These are phyloP conservation scores for Lentinula boryana DNA, from an alignment of 768 basidiomycete genomes.

Conservation along the genomic window DNA sequence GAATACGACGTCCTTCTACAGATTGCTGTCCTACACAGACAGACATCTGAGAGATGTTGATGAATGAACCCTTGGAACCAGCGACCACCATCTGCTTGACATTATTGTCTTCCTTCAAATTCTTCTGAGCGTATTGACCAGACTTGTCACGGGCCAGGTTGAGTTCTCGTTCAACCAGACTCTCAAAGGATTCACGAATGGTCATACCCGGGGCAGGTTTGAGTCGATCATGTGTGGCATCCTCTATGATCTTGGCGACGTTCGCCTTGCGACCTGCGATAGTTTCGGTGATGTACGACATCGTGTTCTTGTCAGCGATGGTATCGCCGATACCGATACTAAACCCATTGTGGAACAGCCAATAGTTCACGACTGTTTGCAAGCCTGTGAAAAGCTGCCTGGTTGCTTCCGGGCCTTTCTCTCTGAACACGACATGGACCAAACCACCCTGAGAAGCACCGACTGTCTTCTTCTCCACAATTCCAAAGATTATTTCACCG, in stretches of 20 bases:
- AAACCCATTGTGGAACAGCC: constrained; percentile 99
- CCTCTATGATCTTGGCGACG: constrained; percentile 74
- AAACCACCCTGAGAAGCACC: constrained; percentile 93
- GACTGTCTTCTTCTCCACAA: constrained; percentile 98
- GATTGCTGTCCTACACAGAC: constrained; percentile 98
- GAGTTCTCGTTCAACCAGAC: constrained; percentile 81
- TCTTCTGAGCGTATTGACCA: constrained; percentile 95
- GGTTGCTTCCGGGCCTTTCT: constrained; percentile 92
- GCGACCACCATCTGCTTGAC: constrained; percentile 99
- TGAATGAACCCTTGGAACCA: constrained; percentile 97
- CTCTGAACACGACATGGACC: constrained; percentile 94
- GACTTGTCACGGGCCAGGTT: constrained; percentile 94
- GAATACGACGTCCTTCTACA: constrained; percentile 97
- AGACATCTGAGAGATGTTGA: constrained; percentile 99
- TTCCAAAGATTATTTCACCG: constrained; percentile 91
- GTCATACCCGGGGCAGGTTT: constrained; percentile 97
- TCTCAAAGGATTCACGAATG: constrained; percentile 97
- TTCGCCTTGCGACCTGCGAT: constrained; percentile 77
- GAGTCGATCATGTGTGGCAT: constrained; percentile 80
- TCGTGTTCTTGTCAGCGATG: constrained; percentile 85
- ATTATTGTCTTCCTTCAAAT: constrained; percentile 98
- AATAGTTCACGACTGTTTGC: constrained; percentile 95
- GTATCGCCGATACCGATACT: constrained; percentile 99
- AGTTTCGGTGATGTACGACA: constrained; percentile 78
- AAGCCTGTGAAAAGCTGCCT: constrained; percentile 87